Conservation (phyloP, 805 yeast genomes). For the Grigorovia jiainica region DNA sequence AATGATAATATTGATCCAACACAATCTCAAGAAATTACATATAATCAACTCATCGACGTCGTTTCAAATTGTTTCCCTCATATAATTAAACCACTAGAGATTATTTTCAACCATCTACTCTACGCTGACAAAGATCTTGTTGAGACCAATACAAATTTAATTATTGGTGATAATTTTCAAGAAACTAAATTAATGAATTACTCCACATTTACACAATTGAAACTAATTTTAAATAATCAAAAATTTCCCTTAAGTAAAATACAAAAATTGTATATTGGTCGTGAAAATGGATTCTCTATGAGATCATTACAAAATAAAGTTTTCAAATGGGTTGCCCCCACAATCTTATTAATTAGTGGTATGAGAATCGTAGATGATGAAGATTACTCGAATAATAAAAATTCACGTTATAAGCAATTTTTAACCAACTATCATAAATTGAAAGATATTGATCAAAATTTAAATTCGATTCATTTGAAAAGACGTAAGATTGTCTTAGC, state of each 20-base stretch:
- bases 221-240: conserved; percentile 28
- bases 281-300: conserved; percentile 73
- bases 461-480: conserved; percentile 8
- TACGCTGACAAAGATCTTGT: conserved; percentile 24
- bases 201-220: conserved; percentile 34
- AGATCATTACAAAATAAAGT: conserved; percentile 75
- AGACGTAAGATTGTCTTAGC: conserved; percentile 48
- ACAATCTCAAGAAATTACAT: conserved; percentile 14
- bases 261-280: conserved; percentile 57
- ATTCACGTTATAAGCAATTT: conserved; percentile 40
- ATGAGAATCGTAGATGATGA: conserved; percentile 32
- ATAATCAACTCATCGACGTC: conserved; percentile 27
- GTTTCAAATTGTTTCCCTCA: conserved; percentile 33
- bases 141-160: background rate
- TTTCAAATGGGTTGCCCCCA: conserved; percentile 86
- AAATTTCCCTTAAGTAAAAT: conserved; percentile 16
- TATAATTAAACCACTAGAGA: conserved; percentile 36
- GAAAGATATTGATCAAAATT: conserved; percentile 24
- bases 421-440: conserved; percentile 39
- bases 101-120: conserved; percentile 36
- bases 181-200: conserved; percentile 19
- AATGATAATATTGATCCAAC: conserved; percentile 22
- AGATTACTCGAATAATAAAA: conserved; percentile 19
- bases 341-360: conserved; percentile 64
- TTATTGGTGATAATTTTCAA: conserved; percentile 1